Conservation (phyloP, 2,329 filamentous ascomycete species). For the Alternaria conjuncta region DNA sequence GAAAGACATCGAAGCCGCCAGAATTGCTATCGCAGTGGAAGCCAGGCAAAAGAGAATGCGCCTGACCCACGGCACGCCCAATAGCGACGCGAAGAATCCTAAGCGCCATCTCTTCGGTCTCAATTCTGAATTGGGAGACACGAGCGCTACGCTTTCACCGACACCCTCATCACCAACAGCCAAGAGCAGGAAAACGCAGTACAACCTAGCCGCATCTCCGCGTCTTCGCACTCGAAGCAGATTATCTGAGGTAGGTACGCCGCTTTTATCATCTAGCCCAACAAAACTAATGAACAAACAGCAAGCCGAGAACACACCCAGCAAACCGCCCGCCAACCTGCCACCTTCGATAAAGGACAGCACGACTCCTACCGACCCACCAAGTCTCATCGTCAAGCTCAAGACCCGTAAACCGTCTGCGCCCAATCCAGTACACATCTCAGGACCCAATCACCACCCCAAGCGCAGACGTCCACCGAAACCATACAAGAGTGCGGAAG, state of each 20-base stretch:
- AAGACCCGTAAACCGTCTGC: background rate
- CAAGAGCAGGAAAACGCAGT: background rate
- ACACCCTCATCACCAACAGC: background rate
- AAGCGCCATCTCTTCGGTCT: background rate
- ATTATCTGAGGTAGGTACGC: background rate
- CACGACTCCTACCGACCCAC: too few relatives aligned
- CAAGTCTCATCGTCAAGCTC: conserved; percentile 1
- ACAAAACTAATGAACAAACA: background rate
- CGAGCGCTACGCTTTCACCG: background rate
- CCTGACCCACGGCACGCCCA: background rate
- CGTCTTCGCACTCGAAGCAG: background rate
- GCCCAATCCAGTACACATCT: background rate
- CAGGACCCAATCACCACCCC: background rate
- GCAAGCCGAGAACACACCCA: background rate
- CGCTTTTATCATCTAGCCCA: background rate
- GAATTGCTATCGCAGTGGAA: background rate
- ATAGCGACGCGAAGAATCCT: background rate
- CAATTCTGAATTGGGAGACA: background rate
- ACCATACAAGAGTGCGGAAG: background rate
- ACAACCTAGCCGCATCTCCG: background rate
- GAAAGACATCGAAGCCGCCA: background rate
- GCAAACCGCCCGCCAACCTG: background rate
- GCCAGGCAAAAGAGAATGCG: background rate
- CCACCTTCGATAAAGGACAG: too few relatives aligned
- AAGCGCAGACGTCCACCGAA: background rate